These are phyloP conservation scores for Tillandsia leiboldiana DNA, from an alignment of 176 grass and related monocot genomes.

Conservation along the genomic window DNA sequence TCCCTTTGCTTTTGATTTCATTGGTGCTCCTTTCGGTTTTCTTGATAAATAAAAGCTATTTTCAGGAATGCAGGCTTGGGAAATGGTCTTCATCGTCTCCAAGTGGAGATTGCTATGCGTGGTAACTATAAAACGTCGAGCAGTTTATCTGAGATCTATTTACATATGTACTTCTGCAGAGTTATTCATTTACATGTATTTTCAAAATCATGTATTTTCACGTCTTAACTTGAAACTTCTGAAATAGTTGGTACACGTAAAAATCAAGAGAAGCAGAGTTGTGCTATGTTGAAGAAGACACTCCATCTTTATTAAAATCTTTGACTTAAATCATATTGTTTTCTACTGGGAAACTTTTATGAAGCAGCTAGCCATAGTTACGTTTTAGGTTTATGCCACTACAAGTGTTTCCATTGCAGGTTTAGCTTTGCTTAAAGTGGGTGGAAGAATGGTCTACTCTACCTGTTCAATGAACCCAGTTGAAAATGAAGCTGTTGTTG, in stretches of 20 bases:
- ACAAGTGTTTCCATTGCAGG: slow-evolving; percentile 37
- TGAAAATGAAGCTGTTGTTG: slow-evolving; percentile 97
- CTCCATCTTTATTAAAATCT: too few species aligned
- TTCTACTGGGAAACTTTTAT: not conserved
- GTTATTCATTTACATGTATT: too few species aligned
- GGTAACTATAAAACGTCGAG: slow-evolving; percentile 36
- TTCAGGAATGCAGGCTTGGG: slow-evolving; percentile 93
- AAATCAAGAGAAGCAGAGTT: too few species aligned
- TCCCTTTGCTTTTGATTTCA: not conserved
- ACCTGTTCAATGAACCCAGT: slow-evolving; percentile 98
- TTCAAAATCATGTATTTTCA: slow-evolving; percentile 3
- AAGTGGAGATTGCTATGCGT: slow-evolving; percentile 92
- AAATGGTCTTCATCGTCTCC: slow-evolving; percentile 87
- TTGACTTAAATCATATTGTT: not conserved
- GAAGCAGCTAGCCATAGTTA: not conserved
- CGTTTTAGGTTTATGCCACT: not conserved
- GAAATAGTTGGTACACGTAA: too few species aligned
- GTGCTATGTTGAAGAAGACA: too few species aligned
- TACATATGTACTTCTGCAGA: too few species aligned
- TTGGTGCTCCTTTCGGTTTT: slow-evolving; percentile 13
- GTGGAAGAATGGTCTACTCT: slow-evolving; percentile 91
- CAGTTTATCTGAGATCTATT: too few species aligned
- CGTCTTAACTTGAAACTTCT: slow-evolving; percentile 2
- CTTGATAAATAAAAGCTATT: slow-evolving; percentile 15
- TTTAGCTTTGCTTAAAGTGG: slow-evolving; percentile 74